Conservation (phyloP, 2,329 filamentous ascomycete genomes). For the Talaromyces atroroseus region DNA sequence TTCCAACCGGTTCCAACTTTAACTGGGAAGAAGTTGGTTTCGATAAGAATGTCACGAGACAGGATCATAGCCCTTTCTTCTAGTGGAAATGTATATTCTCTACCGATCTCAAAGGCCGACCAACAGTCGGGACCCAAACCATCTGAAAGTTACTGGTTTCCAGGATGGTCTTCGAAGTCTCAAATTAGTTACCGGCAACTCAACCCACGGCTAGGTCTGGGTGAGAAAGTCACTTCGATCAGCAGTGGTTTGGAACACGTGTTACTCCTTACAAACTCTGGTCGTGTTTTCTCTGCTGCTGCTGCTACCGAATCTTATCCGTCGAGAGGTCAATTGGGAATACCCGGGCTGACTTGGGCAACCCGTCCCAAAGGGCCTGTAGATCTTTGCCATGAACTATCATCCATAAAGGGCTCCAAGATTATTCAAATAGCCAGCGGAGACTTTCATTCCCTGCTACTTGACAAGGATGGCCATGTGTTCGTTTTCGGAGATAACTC, state of each 20-base stretch:
- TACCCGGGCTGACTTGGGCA: slow-evolving; percentile 75
- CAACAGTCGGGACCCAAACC: slow-evolving; percentile 61
- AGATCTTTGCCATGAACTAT: slow-evolving; percentile 76
- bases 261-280: slow-evolving; percentile 74
- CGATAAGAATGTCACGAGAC: slow-evolving; percentile 72
- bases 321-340: slow-evolving; percentile 75
- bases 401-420: slow-evolving; percentile 63
- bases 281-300: slow-evolving; percentile 84
- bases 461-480: slow-evolving; percentile 69
- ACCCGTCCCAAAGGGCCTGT: slow-evolving; percentile 71
- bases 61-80: slow-evolving; percentile 74
- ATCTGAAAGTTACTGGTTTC: slow-evolving; percentile 64
- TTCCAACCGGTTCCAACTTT: slow-evolving; percentile 65
- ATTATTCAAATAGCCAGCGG: slow-evolving; percentile 73
- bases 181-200: slow-evolving; percentile 67
- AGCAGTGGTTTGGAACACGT: slow-evolving; percentile 79
- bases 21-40: slow-evolving; percentile 71
- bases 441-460: slow-evolving; percentile 76
- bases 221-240: slow-evolving; percentile 69
- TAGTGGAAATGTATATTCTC: slow-evolving; percentile 73
- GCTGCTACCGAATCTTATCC: slow-evolving; percentile 74
- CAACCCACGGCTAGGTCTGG: slow-evolving; percentile 61
- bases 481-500: slow-evolving; percentile 91
- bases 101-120: slow-evolving; percentile 70
- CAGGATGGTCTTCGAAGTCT: slow-evolving; percentile 61